Base-by-base conservation (phyloP, 768 basidiomycete species). In the Psilocybe sp. region DNA sequence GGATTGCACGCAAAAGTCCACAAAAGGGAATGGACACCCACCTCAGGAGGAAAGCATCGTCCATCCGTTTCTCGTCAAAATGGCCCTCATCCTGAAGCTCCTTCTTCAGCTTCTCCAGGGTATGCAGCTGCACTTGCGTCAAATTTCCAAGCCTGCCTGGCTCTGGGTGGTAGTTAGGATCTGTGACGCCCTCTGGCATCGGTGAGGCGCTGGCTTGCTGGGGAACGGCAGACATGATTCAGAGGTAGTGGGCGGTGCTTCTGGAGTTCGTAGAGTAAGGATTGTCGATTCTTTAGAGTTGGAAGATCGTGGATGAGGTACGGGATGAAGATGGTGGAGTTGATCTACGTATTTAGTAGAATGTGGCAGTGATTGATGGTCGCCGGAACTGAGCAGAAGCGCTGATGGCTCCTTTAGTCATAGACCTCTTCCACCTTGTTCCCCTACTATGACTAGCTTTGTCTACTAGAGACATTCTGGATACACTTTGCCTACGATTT, bases 121-220 rank as follows among this genome's bases (percentile, higher is more conserved):
- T 79, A 53, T 83, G 74, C 55, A 80, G 78, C 64, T 93, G 89
- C 6, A 64, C 51, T 0, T 74, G 63, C 1, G 79, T 79, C 59
- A 94, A 76, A 65, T 93, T 92, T n/a, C 92, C 92, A 35, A 91
- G 69, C 28, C 84, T 77, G 13, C 92, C 91, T 15, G 89, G 84
- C 1, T 73, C 71, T 11, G 87, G 85, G 58, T 72, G 79, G 66
- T 83, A 87, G 64, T 77, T 77, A 14, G 82, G 76, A 66, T 86
- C 78, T 1, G 83, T 83, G 52, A 84, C 69, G 49, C 82, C 82
- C 33, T 68, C 69, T 14, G 83, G 82, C 61, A 84, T 69, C 1
- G 77, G 69, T 38, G 79, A 80, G 45, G 75, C 82, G 64, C 71
- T 79, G 44, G 80, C 81, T 58, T 69, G 64, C 14, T 56, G 61